phyloP scores from a whole-genome alignment of 805 yeast species.

The Kluyveromyces wickerhamii region DNA sequence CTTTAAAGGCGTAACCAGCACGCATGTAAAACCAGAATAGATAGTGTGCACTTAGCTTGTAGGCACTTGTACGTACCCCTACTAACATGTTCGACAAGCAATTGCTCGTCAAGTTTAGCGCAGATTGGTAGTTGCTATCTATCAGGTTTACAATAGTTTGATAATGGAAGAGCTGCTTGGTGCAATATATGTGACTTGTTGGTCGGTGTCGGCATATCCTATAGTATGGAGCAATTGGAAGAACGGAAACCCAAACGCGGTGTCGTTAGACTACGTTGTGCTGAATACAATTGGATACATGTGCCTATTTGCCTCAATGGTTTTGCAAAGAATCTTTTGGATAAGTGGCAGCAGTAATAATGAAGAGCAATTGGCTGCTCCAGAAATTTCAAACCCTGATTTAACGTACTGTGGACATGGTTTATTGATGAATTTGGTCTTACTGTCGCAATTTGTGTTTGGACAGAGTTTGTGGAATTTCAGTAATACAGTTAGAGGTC shows the following conservation, averaged over 20 bases:
- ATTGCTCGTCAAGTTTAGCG: no score
- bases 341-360: slow-evolving; percentile 23
- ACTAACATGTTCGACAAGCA: no score
- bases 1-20: no score
- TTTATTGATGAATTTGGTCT: slow-evolving; percentile 32
- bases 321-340: slow-evolving; percentile 34
- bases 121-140: no score
- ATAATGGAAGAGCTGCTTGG: slow-evolving; percentile 26
- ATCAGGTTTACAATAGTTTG: no score
- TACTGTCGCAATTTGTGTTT: slow-evolving; percentile 34
- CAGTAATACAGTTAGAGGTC: slow-evolving; percentile 9
- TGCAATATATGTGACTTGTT: slow-evolving; percentile 32
- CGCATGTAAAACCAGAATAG: no score
- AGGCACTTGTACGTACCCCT: no score
- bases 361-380: slow-evolving; percentile 29
- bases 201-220: slow-evolving; percentile 46
- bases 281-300: slow-evolving; percentile 42
- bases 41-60: no score
- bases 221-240: slow-evolving; percentile 36
- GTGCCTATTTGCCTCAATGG: slow-evolving; percentile 36
- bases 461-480: slow-evolving; percentile 34
- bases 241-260: slow-evolving; percentile 38
- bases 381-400: slow-evolving; percentile 39
- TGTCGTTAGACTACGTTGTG: slow-evolving; percentile 41
- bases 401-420: slow-evolving; percentile 44